Evolutionary conservation across 2,329 filamentous ascomycete genomes (phyloP).

Genomic region (Cladophialophora bantiana): DNA sequence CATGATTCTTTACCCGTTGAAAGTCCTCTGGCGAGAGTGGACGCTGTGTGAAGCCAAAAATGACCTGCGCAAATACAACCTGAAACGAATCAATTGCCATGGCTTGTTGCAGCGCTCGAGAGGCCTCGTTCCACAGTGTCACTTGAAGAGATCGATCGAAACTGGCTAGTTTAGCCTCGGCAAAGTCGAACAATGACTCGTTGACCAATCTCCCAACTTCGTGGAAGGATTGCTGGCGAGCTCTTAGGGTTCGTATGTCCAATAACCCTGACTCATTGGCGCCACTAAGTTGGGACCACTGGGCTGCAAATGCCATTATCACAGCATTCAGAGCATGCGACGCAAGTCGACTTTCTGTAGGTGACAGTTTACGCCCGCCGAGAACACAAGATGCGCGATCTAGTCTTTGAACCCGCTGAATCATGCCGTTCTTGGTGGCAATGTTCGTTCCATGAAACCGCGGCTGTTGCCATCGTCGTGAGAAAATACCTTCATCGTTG

Average conservation of each 20-base stretch:
- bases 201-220: not conserved
- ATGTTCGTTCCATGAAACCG: too few species aligned
- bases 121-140: slow-evolving; percentile 53
- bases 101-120: slow-evolving; percentile 48
- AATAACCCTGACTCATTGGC: not conserved
- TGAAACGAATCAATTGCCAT: slow-evolving; percentile 52
- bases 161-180: not conserved
- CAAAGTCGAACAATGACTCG: not conserved
- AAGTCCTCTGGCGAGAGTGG: slow-evolving; percentile 40
- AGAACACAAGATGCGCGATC: slow-evolving; percentile 18
- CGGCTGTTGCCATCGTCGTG: too few species aligned
- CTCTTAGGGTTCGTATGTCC: too few species aligned
- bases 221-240: not conserved
- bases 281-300: slow-evolving; percentile 13
- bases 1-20: not conserved
- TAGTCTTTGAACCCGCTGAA: not conserved
- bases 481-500: too few species aligned
- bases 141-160: slow-evolving; percentile 47
- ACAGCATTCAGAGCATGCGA: slow-evolving; percentile 11
- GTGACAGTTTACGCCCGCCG: not conserved
- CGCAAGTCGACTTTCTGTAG: slow-evolving; percentile 1
- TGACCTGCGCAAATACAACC: slow-evolving; percentile 53
- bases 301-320: slow-evolving; percentile 21
- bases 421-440: too few species aligned
- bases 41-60: slow-evolving; percentile 54